Evolutionary conservation across 2,329 filamentous ascomycete species (phyloP).

Genomic region (Leptosphaerulina australis): DNA sequence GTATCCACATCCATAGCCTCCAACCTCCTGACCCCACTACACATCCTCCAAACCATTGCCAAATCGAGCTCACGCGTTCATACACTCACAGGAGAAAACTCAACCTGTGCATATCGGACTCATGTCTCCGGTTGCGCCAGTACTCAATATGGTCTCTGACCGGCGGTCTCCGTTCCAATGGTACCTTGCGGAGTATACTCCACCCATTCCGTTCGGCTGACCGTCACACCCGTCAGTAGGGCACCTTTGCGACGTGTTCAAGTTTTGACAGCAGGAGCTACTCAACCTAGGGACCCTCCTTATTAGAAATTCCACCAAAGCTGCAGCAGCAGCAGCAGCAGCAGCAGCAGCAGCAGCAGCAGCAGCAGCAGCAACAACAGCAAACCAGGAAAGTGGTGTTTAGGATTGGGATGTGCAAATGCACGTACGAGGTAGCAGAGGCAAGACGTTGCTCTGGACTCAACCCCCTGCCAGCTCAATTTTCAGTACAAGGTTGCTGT

Average conservation of each 20-base stretch:
- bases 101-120: neutral
- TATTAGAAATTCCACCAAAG: neutral
- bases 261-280: slow-evolving; percentile 14
- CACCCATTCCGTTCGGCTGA: neutral
- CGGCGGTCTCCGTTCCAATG: slow-evolving; percentile 6
- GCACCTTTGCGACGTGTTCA: neutral
- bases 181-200: neutral
- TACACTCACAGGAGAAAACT: neutral
- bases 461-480: too few relatives aligned
- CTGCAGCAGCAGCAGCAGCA: too few relatives aligned
- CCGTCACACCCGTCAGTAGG: neutral
- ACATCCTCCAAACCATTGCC: neutral
- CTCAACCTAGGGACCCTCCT: too few relatives aligned
- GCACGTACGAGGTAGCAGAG: too few relatives aligned
- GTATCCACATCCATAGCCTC: neutral
- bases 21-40: neutral
- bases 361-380: too few relatives aligned
- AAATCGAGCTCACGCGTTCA: neutral
- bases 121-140: neutral
- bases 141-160: neutral
- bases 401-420: too few relatives aligned
- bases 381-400: too few relatives aligned
- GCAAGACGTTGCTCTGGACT: too few relatives aligned
- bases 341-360: too few relatives aligned
- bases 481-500: slow-evolving; percentile 2